phyloP scores from a whole-genome alignment of 192 early-diverging fungal genomes.

The Funneliformis geosporum region DNA sequence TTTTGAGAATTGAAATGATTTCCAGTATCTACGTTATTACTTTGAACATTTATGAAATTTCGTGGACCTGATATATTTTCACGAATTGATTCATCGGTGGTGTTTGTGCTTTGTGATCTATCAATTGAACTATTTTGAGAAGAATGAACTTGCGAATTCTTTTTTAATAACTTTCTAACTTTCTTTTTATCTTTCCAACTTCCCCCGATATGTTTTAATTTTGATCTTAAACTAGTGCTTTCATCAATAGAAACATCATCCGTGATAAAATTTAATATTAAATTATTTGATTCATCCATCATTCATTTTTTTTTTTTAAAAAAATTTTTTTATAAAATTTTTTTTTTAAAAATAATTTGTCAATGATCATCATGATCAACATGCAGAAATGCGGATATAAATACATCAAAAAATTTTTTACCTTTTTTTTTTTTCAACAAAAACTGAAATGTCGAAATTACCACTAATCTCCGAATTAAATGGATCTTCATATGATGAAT shows the following conservation, averaged over 20 bases:
- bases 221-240: constrained; percentile 35
- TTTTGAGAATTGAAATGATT: neutral
- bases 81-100: neutral
- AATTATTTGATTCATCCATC: neutral
- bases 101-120: constrained; percentile 4
- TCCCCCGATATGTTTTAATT: constrained; percentile 33
- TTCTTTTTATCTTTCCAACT: constrained; percentile 42
- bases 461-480: constrained; percentile 14
- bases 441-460: neutral
- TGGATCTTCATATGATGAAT: constrained; percentile 37
- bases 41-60: too few species aligned
- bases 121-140: constrained; percentile 23
- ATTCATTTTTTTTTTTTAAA: neutral
- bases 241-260: constrained; percentile 8
- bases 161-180: constrained; percentile 16
- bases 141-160: constrained; percentile 1
- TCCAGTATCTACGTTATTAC: constrained; percentile 1
- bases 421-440: too few species aligned
- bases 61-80: neutral
- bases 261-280: constrained; percentile 8
- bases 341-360: too few species aligned
- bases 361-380: too few species aligned
- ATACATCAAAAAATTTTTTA: too few species aligned
- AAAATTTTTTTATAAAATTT: too few species aligned
- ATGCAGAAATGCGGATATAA: too few species aligned